Percentiles rank a stretch among this genome's conserved stretches.
Conservation (phyloP, 495 filamentous ascomycete genomes). For the Glonium stellatum region DNA sequence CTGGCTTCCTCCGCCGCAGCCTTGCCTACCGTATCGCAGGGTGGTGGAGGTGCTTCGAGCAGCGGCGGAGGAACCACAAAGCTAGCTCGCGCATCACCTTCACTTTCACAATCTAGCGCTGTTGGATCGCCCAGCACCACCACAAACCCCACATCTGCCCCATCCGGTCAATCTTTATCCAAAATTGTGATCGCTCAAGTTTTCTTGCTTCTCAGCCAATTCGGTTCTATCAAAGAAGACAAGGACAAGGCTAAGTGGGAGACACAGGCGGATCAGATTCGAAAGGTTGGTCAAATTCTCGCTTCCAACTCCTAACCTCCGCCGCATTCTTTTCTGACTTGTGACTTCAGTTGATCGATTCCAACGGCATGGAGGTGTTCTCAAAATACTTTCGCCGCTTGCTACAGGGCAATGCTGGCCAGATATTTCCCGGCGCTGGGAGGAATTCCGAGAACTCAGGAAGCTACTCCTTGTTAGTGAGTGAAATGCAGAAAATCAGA, state of each 20-base stretch:
- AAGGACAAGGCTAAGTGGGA: constrained; percentile 94
- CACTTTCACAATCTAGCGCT: constrained; percentile 50
- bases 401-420: constrained; percentile 71
- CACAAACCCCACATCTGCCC: constrained; percentile 38
- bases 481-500: constrained; percentile 78
- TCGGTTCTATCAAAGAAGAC: constrained; percentile 72
- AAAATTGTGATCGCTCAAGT: constrained; percentile 94
- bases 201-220: constrained; percentile 72
- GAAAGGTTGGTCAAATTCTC: constrained; percentile 57
- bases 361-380: constrained; percentile 95
- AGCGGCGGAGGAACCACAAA: constrained; percentile 55
- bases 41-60: constrained; percentile 45
- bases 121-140: constrained; percentile 56
- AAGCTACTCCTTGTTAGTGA: constrained; percentile 72
- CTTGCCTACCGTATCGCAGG: constrained; percentile 43
- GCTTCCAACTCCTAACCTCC: not conserved
- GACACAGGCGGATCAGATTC: constrained; percentile 78
- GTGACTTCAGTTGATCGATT: constrained; percentile 66
- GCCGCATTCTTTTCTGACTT: constrained; percentile 7
- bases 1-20: constrained; percentile 57
- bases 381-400: constrained; percentile 86
- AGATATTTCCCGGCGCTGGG: constrained; percentile 72
- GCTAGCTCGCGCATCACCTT: constrained; percentile 56
- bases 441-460: constrained; percentile 64
- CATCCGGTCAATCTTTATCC: constrained; percentile 42